Percentiles rank a stretch among this genome's conserved stretches.
Conservation (phyloP, 495 filamentous ascomycete species). For the Penicillium salamii region DNA sequence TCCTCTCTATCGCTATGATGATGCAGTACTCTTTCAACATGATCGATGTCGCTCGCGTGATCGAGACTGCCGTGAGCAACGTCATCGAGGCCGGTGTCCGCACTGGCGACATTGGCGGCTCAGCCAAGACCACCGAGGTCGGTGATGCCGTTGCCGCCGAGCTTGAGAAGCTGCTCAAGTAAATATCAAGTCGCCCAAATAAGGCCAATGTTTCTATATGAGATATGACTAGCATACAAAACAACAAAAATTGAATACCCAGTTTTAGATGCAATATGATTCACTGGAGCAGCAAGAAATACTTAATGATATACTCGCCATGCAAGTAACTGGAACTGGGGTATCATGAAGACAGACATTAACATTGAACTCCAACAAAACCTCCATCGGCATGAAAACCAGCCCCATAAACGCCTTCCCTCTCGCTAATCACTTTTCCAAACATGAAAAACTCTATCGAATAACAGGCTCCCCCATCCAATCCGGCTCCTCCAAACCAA, state of each 20-base stretch:
- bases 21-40: constrained; percentile 52
- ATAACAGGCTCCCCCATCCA: constrained; percentile 62
- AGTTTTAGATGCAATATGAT: constrained; percentile 11
- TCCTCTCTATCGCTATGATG: constrained; percentile 56
- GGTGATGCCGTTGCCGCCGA: constrained; percentile 52
- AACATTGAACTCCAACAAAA: constrained; percentile 18
- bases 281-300: background rate
- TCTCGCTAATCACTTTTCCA: background rate
- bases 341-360: constrained; percentile 32
- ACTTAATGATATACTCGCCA: constrained; percentile 1
- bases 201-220: constrained; percentile 13
- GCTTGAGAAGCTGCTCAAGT: constrained; percentile 46
- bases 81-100: constrained; percentile 51
- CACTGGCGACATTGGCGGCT: constrained; percentile 55
- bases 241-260: constrained; percentile 28
- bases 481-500: constrained; percentile 49
- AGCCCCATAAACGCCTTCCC: constrained; percentile 1
- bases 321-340: constrained; percentile 17
- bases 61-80: constrained; percentile 52
- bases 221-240: constrained; percentile 24
- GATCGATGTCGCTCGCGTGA: constrained; percentile 47
- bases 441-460: constrained; percentile 25
- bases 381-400: constrained; percentile 1
- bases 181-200: constrained; percentile 11
- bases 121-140: constrained; percentile 48